Conservation (phyloP, 306 rosid species). For the Psophocarpus tetragonolobus region DNA sequence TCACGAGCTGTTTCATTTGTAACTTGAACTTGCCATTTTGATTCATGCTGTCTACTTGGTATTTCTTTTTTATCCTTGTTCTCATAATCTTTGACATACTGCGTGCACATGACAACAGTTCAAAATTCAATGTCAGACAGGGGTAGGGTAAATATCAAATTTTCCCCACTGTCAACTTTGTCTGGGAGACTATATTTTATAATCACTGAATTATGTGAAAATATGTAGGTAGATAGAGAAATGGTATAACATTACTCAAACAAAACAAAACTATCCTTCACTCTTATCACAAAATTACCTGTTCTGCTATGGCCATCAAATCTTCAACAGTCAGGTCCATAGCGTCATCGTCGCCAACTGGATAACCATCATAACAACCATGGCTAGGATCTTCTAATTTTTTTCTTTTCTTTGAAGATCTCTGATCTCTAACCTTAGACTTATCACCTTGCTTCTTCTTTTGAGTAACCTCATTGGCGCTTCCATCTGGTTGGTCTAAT, state of each 20-base stretch:
- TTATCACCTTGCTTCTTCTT: slow-evolving; percentile 34
- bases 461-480: slow-evolving; percentile 2
- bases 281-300: slow-evolving; percentile 51
- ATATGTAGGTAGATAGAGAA: slow-evolving; percentile 1
- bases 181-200: background rate
- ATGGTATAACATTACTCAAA: slow-evolving; percentile 18
- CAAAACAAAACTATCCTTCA: background rate
- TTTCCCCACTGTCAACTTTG: background rate
- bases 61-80: slow-evolving; percentile 32
- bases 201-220: background rate
- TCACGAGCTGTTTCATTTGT: slow-evolving; percentile 37
- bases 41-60: slow-evolving; percentile 35
- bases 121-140: background rate
- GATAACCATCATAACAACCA: slow-evolving; percentile 33
- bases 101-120: slow-evolving; percentile 34
- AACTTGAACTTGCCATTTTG: slow-evolving; percentile 25
- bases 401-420: slow-evolving; percentile 36
- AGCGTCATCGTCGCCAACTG: slow-evolving; percentile 50
- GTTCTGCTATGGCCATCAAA: slow-evolving; percentile 68
- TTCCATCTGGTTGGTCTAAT: slow-evolving; percentile 32
- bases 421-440: slow-evolving; percentile 28
- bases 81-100: slow-evolving; percentile 62
- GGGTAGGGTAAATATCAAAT: background rate
- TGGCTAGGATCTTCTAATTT: slow-evolving; percentile 31
- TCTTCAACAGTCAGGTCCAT: slow-evolving; percentile 71